phyloP scores from a whole-genome alignment of 306 rosid genomes.

The Pyrus bretschneideri region DNA sequence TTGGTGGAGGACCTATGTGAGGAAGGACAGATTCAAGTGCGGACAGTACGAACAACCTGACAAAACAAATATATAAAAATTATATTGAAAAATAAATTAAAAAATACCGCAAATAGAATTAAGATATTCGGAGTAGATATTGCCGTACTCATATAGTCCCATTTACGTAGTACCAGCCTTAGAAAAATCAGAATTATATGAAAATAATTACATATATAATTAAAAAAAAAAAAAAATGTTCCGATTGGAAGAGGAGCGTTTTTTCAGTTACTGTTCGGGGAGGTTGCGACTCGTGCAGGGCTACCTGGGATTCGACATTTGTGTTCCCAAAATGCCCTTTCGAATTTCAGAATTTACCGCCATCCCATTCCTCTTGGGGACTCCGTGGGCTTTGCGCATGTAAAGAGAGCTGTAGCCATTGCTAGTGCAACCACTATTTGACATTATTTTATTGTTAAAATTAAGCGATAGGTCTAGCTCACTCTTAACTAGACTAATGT shows the following conservation, averaged over 20 bases:
- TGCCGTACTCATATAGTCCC: slow-evolving; percentile 75
- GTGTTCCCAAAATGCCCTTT: background rate
- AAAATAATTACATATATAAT: too few species aligned
- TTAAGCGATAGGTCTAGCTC: too few species aligned
- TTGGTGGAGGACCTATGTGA: slow-evolving; percentile 85
- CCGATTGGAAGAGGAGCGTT: background rate
- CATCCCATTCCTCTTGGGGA: background rate
- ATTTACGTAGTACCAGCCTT: slow-evolving; percentile 60
- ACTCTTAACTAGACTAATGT: too few species aligned
- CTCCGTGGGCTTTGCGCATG: too few species aligned
- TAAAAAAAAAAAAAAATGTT: background rate
- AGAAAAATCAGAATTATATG: background rate
- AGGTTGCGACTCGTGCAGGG: slow-evolving; percentile 12
- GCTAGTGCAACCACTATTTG: too few species aligned
- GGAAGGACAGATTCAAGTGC: slow-evolving; percentile 96
- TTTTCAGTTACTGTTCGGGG: slow-evolving; percentile 8
- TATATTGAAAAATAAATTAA: background rate
- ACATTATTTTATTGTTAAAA: too few species aligned
- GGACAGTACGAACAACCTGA: slow-evolving; percentile 59
- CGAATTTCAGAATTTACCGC: background rate
- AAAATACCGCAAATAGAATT: background rate
- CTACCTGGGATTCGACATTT: background rate
- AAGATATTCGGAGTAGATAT: slow-evolving; percentile 6
- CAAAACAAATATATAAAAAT: background rate
- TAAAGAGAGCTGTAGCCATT: too few species aligned